Evolutionary conservation across 495 filamentous ascomycete species (phyloP), one percentile per base, ranked within the genome.

Genomic region (Peziza echinospora): DNA sequence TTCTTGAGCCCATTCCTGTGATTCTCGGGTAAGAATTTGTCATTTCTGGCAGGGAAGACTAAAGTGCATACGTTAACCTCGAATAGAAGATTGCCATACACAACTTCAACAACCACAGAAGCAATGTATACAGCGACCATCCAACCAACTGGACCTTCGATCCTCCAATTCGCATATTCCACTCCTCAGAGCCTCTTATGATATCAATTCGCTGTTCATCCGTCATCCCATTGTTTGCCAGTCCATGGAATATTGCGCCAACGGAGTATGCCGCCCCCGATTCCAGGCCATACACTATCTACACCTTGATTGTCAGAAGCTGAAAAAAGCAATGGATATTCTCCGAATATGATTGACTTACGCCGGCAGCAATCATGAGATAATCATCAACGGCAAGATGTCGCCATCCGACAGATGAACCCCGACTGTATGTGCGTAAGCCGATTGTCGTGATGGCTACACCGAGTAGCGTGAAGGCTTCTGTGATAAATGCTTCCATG

Each of bases 1-100:
- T 13, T 17, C 13, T 11, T 37, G 13, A 37, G 19, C 13, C 30
- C 30, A 7, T 37, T 17, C 3, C 30, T 37, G 30, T 34, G 28
- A 13, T 47, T 67, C 55, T 3, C 56, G 59, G 25, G 75, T 67
- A 63, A 69, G 19, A 53, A 41, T 26, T 47, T 53, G 60, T 67
- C 64, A 52, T 66, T 60, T 63, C 44, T 21, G 72, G 9, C 63
- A 19, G 1, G 37, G 49, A 47, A 39, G 25, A 41, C 39, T 51
- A 64, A 17, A 37, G 13, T 4, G 3, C 30, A 51, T 49, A 73
- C 71, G 71, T 73, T 39, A 75, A 56, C 49, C 72, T 64, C 17
- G 66, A 61, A 49, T 71, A 75, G 48, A 73, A 75, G n/a, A 72
- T 55, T 11, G 67, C 54, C 72, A 74, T 74, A 47, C 71, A 75